Evolutionary conservation across 495 filamentous ascomycete genomes (phyloP), one percentile per base, ranked within the genome.

Genomic region (Parachaetomium inaequale): DNA sequence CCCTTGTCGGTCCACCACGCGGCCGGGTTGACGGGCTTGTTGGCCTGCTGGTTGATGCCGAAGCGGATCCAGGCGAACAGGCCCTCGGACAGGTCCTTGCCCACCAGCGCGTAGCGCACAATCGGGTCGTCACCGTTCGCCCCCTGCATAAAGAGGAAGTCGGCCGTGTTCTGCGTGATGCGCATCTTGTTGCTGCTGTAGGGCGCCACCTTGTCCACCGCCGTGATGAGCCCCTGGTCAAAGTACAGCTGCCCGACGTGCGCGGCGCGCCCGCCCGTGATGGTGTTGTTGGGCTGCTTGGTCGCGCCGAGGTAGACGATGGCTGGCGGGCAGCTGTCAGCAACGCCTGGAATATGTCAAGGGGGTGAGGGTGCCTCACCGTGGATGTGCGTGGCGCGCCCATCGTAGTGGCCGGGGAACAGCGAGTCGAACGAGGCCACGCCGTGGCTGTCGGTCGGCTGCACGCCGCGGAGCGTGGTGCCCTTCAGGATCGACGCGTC

Each of bases 241-340:
- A 81, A 88, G 82, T 85, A 88, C 40, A 86, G 47, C 68, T 89
- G 84, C 26, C 85, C 84, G 52, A 87, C 73, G 70, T 88, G 82
- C 2, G 79, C 73, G 12, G 82, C 78, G 0, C 65, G 63, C 12
- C 81, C 83, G 46, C 78, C 78, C 21, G 70, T 75, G 56, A 81
- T 71, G 49, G 79, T 84, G 68, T 79, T 79, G 73, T 84, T 86
- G 14, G 74, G 58, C 34, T 76, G 61, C 21, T 78, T 61, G 11
- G 67, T 77, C 15, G 75, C 79, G 34, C 78, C 75, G 47, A 76
- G 61, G 63, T 84, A 82, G 7, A 77, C 77, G 36, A 84, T 73
- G 45, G 79, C 71, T 73, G 55, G 4, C 19, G 21, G 21, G 58
- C 4, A 19, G 32, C n/a, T n/a, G 25, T 50, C 6, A 25, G 57